These are phyloP conservation scores for Geotrichum siamense DNA, from an alignment of 1,139 yeast genomes.

Conservation along the genomic window DNA sequence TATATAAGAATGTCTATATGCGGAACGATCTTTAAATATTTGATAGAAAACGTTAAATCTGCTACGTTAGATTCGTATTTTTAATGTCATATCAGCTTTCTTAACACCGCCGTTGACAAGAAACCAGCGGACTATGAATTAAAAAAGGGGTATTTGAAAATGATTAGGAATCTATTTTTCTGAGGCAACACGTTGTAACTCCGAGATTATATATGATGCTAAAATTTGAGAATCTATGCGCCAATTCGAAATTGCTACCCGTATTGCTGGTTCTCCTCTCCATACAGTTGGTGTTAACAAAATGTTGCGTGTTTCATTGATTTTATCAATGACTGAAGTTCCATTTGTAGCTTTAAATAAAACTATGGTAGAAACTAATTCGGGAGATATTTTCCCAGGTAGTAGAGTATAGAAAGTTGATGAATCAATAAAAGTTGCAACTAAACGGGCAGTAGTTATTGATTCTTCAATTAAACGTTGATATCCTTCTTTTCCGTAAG, in stretches of 20 bases:
- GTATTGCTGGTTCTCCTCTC: slow-evolving; percentile 23
- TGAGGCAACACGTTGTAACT: slow-evolving; percentile 16
- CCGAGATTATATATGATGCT: slow-evolving; percentile 14
- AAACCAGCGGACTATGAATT: too few relatives aligned
- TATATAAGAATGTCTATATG: too few relatives aligned
- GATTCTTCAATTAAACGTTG: slow-evolving; percentile 21
- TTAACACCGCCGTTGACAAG: too few relatives aligned
- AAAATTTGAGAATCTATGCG: slow-evolving; percentile 20
- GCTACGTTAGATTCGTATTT: too few relatives aligned
- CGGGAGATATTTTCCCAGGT: slow-evolving; percentile 15
- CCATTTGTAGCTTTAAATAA: slow-evolving; percentile 22
- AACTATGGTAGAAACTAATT: slow-evolving; percentile 23
- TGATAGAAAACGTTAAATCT: too few relatives aligned
- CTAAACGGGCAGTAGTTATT: slow-evolving; percentile 21
- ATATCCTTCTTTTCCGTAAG: slow-evolving; percentile 26
- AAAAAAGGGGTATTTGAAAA: too few relatives aligned
- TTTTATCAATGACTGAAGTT: slow-evolving; percentile 1
- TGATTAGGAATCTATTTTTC: too few relatives aligned
- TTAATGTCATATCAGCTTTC: too few relatives aligned
- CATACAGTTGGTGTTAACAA: slow-evolving; percentile 25
- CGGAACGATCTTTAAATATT: too few relatives aligned
- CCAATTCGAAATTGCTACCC: slow-evolving; percentile 29
- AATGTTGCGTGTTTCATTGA: slow-evolving; percentile 19
- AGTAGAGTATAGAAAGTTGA: slow-evolving; percentile 21
- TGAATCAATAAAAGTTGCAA: slow-evolving; percentile 21